Base-by-base conservation (phyloP, 805 yeast genomes). In the Phaffomyces antillensis region DNA sequence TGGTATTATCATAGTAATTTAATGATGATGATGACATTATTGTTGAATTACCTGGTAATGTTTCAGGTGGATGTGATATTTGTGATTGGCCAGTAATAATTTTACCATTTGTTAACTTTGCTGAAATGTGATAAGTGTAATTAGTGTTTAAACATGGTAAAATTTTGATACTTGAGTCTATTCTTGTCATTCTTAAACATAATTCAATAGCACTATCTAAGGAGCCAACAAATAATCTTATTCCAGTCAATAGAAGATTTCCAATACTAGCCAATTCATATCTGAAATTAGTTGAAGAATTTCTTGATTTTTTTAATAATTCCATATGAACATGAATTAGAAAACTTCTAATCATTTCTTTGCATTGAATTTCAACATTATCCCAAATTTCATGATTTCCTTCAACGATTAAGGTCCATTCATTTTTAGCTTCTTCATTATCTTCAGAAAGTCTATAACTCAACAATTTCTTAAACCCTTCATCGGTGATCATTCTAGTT, bases 31-130 rank as follows among this genome's bases (percentile, higher is more conserved):
- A 43, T 3, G 57, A 50, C 12, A 49, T 37, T 12, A 44, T 37
- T 2, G 44, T 43, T 5, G 37, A 44, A n/a, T 37, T 44, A 12
- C 12, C 20, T 13, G 41, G 42, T 9, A 43, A 28, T 12, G 52
- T 30, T 24, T 58, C 62, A 16, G 73, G 65, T 1, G 98, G 98
- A 63, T 90, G 98, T 2, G 96, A 87, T 11, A 90, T 90, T 58
- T 89, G 96, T 4, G 91, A 83, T 61, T 90, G 98, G 12, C 98
- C 98, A 0, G 90, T 83, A 32, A 90, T 81, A 2, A 83, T 69
- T 5, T 74, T 68, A 3, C 95, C 96, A 61, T 86, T 76, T 31
- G 67, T 66, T 37, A 90, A 67, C 26, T 75, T 53, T 0, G 96
- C 96, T 41, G 91, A 81, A 25, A 90, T 88, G 56, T 89, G 95